Percentiles rank a stretch among this genome's conserved stretches.
Conservation (phyloP, 78 protist species). For the Corallochytrium limacisporum region DNA sequence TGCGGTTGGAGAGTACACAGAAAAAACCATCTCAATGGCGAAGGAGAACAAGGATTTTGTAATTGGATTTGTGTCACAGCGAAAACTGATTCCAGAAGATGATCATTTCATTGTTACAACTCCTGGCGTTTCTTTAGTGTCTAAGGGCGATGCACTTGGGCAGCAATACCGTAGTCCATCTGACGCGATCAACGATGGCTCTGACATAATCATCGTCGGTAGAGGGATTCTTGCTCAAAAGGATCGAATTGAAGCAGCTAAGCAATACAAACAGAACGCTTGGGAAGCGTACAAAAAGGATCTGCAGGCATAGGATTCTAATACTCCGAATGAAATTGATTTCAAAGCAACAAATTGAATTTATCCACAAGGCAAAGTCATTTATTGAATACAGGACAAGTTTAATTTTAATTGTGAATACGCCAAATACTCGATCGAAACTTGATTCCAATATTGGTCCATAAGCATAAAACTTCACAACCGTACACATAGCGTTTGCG, state of each 20-base stretch:
- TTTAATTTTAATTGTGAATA: too few species aligned
- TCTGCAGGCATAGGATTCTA: too few species aligned
- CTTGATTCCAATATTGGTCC: too few species aligned
- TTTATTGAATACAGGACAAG: too few species aligned
- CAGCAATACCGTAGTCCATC: constrained; percentile 4
- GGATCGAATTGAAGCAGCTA: not conserved
- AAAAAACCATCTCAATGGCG: constrained; percentile 12
- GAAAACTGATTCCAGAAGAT: not conserved
- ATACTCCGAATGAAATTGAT: too few species aligned
- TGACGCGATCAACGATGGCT: not conserved
- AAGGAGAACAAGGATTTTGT: constrained; percentile 23
- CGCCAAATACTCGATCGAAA: too few species aligned
- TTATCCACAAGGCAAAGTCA: too few species aligned
- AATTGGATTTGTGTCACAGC: constrained; percentile 8
- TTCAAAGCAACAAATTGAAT: too few species aligned
- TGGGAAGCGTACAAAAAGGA: constrained; percentile 12
- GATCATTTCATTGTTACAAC: constrained; percentile 8
- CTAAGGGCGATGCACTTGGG: constrained; percentile 5
- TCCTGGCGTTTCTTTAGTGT: not conserved
- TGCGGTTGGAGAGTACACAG: constrained; percentile 14
- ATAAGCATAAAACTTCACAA: too few species aligned
- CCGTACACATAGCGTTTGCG: too few species aligned
- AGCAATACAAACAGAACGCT: not conserved
- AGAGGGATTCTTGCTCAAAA: not conserved
- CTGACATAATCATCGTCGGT: constrained; percentile 8